Conservation (phyloP, 1,139 yeast genomes). For the Kodamaea anthophila region DNA sequence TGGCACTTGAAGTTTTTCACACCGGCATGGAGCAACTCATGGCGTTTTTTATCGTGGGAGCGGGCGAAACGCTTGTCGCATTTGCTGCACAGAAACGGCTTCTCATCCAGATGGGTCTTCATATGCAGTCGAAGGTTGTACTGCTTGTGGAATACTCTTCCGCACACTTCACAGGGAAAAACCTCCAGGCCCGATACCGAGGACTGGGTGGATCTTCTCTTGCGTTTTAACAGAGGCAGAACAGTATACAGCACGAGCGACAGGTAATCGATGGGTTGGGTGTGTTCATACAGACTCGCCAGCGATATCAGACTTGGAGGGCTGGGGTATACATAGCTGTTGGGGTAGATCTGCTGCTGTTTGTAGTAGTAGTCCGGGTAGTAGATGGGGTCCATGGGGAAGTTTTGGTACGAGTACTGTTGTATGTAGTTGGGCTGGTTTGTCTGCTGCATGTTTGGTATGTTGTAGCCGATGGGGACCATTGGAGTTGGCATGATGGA, state of each 20-base stretch:
- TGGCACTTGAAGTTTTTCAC: slow-evolving; percentile 51
- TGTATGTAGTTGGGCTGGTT: not conserved
- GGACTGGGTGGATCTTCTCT: slow-evolving; percentile 17
- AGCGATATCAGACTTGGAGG: slow-evolving; percentile 4
- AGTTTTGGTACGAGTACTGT: not conserved
- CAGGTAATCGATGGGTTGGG: slow-evolving; percentile 26
- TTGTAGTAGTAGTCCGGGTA: slow-evolving; percentile 9
- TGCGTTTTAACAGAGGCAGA: slow-evolving; percentile 31
- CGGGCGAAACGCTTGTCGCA: slow-evolving; percentile 51
- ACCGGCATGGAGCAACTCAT: slow-evolving; percentile 50
- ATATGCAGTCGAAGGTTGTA: slow-evolving; percentile 52
- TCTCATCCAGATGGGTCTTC: slow-evolving; percentile 52
- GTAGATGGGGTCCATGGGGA: slow-evolving; percentile 6
- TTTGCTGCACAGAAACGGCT: slow-evolving; percentile 44
- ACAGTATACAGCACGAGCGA: slow-evolving; percentile 34
- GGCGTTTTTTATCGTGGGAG: slow-evolving; percentile 52
- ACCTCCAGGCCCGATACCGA: slow-evolving; percentile 6
- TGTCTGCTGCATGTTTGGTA: not conserved
- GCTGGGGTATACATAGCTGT: slow-evolving; percentile 5
- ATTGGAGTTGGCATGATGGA: too few relatives aligned
- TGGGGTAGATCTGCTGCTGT: slow-evolving; percentile 7
- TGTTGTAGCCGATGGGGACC: too few relatives aligned
- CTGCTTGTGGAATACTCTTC: slow-evolving; percentile 46
- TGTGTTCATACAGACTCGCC: slow-evolving; percentile 2
- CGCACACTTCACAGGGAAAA: slow-evolving; percentile 43